A percentile compares a stretch with the other conserved stretches of the same genome.
These are phyloP conservation scores for Dendrobium officinale DNA, from an alignment of 106 monocot species.

Conservation along the genomic window DNA sequence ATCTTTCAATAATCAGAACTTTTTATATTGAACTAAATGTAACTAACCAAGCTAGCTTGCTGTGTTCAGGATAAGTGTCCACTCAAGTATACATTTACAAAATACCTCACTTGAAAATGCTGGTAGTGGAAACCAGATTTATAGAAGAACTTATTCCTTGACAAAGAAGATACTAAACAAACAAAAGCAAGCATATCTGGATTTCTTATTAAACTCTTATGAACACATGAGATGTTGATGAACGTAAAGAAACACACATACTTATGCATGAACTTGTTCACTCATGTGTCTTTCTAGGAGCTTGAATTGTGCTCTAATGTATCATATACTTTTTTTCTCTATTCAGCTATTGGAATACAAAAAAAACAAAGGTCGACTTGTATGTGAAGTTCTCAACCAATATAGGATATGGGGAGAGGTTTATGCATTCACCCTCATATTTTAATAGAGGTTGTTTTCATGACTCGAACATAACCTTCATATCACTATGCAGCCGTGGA, in stretches of 20 bases:
- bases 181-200: too few relatives aligned
- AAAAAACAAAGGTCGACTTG: background rate
- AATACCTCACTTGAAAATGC: background rate
- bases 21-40: background rate
- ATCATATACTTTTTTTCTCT: background rate
- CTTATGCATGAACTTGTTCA: too few relatives aligned
- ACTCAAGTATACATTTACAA: background rate
- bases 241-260: too few relatives aligned
- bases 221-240: too few relatives aligned
- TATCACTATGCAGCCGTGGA: too few relatives aligned
- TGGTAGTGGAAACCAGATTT: too few relatives aligned
- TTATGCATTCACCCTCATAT: background rate
- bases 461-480: too few relatives aligned
- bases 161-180: too few relatives aligned
- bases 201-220: too few relatives aligned
- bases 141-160: too few relatives aligned
- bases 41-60: background rate
- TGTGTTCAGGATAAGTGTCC: background rate
- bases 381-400: background rate
- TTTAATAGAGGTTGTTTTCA: background rate
- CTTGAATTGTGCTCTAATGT: background rate
- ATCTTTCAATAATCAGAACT: background rate
- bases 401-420: background rate
- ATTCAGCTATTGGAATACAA: background rate
- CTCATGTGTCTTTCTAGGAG: background rate